A percentile compares a stretch with the other conserved stretches of the same genome.
Conservation (phyloP, 1,284 basidiomycete species). For the Lignosus rhinocerotis region DNA sequence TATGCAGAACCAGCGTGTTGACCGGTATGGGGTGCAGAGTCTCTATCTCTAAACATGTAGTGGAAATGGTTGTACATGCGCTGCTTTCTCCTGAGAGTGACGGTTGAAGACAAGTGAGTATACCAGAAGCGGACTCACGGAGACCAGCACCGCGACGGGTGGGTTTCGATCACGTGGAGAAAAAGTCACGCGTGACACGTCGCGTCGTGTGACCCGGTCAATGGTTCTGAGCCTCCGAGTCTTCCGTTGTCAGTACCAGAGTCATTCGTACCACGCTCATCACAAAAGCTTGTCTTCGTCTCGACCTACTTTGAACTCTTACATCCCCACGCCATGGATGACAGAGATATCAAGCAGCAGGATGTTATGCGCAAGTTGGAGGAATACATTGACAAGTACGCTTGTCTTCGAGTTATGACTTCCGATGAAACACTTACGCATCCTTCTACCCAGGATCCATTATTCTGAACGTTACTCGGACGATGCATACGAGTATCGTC, state of each 20-base stretch:
- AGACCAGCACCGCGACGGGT: not conserved
- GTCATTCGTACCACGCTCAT: too few relatives aligned
- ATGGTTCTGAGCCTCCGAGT: constrained; percentile 1
- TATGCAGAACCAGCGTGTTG: not conserved
- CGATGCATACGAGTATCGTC: constrained; percentile 85
- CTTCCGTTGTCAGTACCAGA: not conserved
- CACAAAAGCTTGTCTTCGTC: not conserved
- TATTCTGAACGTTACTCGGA: constrained; percentile 85
- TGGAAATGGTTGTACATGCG: not conserved
- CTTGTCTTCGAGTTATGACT: constrained; percentile 8
- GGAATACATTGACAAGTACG: constrained; percentile 51
- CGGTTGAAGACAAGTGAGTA: not conserved
- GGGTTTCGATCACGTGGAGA: constrained; percentile 18
- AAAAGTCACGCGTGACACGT: constrained; percentile 24
- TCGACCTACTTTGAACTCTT: not conserved
- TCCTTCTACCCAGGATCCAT: constrained; percentile 57
- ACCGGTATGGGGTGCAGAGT: too few relatives aligned
- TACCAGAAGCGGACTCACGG: not conserved
- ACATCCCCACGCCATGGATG: constrained; percentile 19
- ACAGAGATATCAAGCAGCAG: constrained; percentile 27
- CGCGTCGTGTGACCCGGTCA: constrained; percentile 13
- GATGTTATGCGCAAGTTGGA: constrained; percentile 49
- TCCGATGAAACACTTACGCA: constrained; percentile 17
- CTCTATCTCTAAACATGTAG: not conserved
- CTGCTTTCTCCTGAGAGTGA: not conserved